These are phyloP conservation scores for Ricinus communis DNA, from an alignment of 345 rosid species.

Conservation along the genomic window DNA sequence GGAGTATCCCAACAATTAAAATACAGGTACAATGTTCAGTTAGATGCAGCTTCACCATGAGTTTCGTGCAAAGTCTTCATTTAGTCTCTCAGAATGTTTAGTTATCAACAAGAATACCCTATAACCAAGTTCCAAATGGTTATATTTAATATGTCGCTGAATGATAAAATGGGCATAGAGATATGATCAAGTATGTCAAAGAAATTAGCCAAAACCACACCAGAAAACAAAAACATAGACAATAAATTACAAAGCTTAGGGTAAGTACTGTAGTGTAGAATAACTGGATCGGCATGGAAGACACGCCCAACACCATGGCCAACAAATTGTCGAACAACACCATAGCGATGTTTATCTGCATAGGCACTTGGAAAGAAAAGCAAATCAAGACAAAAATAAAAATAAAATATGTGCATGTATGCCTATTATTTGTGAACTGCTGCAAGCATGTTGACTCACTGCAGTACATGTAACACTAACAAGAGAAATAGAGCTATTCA, in stretches of 20 bases:
- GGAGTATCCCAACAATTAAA: background rate
- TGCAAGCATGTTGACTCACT: background rate
- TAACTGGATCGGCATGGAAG: slow-evolving; percentile 86
- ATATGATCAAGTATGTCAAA: slow-evolving; percentile 1
- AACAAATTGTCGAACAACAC: slow-evolving; percentile 78
- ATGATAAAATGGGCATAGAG: background rate
- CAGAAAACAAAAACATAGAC: slow-evolving; percentile 12
- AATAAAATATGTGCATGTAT: too few relatives aligned
- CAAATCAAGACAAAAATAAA: background rate
- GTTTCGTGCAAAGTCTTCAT: background rate
- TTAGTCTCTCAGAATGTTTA: background rate
- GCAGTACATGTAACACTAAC: background rate
- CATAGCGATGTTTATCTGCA: slow-evolving; percentile 82
- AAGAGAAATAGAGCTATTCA: background rate
- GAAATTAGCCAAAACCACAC: too few relatives aligned
- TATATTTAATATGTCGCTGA: background rate
- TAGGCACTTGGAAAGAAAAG: slow-evolving; percentile 48
- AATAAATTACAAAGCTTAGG: slow-evolving; percentile 11
- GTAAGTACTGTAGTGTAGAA: slow-evolving; percentile 67
- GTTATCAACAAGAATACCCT: background rate
- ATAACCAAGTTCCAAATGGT: background rate
- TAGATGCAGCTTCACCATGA: background rate
- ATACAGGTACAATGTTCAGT: too few relatives aligned
- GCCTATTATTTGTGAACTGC: too few relatives aligned
- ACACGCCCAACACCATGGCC: slow-evolving; percentile 94